A percentile compares a stretch with the other conserved stretches of the same genome.
phyloP scores from a whole-genome alignment of 2,329 filamentous ascomycete species.

The Triangularia verruculosa region DNA sequence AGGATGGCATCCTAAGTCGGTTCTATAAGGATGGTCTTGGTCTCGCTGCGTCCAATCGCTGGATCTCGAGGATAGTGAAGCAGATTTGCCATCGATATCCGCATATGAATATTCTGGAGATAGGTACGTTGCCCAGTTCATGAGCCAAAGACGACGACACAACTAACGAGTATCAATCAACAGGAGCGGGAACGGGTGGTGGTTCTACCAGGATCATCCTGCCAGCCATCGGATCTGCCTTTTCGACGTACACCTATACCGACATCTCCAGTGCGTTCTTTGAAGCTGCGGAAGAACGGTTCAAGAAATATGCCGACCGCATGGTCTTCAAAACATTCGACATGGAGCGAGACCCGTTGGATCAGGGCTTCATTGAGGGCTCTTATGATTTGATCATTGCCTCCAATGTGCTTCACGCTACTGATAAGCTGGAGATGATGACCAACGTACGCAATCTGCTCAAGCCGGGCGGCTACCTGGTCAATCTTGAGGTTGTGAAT shows the following conservation, averaged over 20 bases:
- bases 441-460: constrained; percentile 33
- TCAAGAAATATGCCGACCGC: constrained; percentile 14
- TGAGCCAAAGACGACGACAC: too few relatives aligned
- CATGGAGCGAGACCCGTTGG: constrained; percentile 28
- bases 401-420: constrained; percentile 37
- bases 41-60: background rate
- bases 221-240: background rate
- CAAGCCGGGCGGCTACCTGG: constrained; percentile 38
- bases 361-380: constrained; percentile 31
- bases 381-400: constrained; percentile 37
- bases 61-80: background rate
- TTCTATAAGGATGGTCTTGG: background rate
- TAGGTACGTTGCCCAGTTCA: background rate
- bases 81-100: constrained; percentile 1
- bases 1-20: background rate
- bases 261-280: constrained; percentile 29
- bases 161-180: background rate
- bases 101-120: background rate
- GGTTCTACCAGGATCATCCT: background rate
- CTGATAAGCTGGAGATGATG: constrained; percentile 27
- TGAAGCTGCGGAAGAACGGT: constrained; percentile 25
- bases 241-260: constrained; percentile 9
- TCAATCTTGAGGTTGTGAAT: constrained; percentile 17
- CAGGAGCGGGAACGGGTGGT: constrained; percentile 18
- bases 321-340: constrained; percentile 32